A percentile compares a stretch with the other conserved stretches of the same genome.
These are phyloP conservation scores for Lentinula aciculospora DNA, from an alignment of 768 basidiomycete genomes.

Conservation along the genomic window DNA sequence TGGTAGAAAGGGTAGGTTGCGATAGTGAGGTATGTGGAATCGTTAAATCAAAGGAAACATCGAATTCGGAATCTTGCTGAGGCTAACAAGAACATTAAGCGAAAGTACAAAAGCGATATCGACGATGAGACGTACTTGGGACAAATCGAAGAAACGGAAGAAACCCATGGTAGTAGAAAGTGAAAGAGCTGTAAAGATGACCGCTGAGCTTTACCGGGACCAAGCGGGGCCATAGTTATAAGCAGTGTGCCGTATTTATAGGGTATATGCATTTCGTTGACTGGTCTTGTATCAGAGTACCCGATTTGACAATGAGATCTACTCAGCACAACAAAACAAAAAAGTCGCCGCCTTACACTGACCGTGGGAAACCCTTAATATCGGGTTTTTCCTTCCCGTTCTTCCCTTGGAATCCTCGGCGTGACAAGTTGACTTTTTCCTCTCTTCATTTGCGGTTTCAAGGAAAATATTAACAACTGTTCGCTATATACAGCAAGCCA, in stretches of 20 bases:
- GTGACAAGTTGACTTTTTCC: neutral
- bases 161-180: neutral
- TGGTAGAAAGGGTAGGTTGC: neutral
- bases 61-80: neutral
- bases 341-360: neutral
- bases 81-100: neutral
- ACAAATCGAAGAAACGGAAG: conserved; percentile 4
- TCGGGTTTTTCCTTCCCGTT: neutral
- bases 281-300: neutral
- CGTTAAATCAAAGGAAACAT: neutral
- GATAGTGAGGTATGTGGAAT: neutral
- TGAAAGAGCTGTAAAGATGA: neutral
- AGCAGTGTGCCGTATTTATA: conserved; percentile 1
- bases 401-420: neutral
- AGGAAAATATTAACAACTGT: neutral
- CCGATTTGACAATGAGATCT: neutral
- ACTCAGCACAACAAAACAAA: neutral
- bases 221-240: neutral
- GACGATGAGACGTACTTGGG: neutral
- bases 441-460: neutral
- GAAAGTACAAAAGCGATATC: neutral
- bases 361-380: neutral
- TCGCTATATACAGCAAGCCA: neutral
- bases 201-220: neutral
- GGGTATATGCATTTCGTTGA: neutral